Conservation (phyloP, 495 filamentous ascomycete species). For the Penicillium roqueforti region DNA sequence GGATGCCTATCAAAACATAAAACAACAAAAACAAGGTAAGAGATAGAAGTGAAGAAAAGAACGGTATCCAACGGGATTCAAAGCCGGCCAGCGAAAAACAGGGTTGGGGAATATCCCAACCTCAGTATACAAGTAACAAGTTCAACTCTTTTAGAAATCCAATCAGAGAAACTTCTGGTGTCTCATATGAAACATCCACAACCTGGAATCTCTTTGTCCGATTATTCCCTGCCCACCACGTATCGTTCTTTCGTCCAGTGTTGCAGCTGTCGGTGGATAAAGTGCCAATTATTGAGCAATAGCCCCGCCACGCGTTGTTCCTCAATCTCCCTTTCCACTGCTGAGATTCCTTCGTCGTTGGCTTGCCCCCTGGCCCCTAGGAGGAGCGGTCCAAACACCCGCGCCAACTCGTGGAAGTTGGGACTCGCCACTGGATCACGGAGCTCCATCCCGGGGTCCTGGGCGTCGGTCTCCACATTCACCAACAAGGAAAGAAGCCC, state of each 20-base stretch:
- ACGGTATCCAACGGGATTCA: conserved; percentile 7
- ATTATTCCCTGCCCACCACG: background rate
- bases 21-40: background rate
- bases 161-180: background rate
- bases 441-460: conserved; percentile 16
- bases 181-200: background rate
- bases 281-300: conserved; percentile 35
- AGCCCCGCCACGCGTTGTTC: conserved; percentile 30
- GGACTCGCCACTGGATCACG: conserved; percentile 17
- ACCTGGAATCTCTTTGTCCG: no score
- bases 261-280: conserved; percentile 31
- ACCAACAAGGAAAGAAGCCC: conserved; percentile 33
- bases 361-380: conserved; percentile 12
- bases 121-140: conserved; percentile 2
- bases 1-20: no score
- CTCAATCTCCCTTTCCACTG: conserved; percentile 30
- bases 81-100: background rate
- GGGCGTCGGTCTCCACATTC: conserved; percentile 20
- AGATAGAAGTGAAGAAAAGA: background rate
- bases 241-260: conserved; percentile 21
- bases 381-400: conserved; percentile 35
- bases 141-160: conserved; percentile 6
- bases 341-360: conserved; percentile 4
- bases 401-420: conserved; percentile 27
- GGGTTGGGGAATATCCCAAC: background rate